Conservation (phyloP, 768 basidiomycete genomes). For the Trametes cingulata region DNA sequence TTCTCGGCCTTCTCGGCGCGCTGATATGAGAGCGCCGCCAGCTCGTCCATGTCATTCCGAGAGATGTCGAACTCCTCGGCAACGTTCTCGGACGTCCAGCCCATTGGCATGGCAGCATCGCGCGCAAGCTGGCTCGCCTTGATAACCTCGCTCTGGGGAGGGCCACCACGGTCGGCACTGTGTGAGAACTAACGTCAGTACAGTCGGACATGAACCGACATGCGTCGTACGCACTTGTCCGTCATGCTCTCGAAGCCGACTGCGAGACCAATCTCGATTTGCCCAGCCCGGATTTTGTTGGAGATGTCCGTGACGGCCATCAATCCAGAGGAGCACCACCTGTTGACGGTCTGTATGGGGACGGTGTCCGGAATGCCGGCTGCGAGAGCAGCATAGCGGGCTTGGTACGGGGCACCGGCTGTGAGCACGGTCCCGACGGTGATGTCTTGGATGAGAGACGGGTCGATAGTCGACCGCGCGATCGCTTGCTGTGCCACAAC, state of each 20-base stretch:
- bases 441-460: slow-evolving; percentile 69
- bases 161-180: slow-evolving; percentile 67
- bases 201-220: slow-evolving; percentile 23
- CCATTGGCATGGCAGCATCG: slow-evolving; percentile 76
- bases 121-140: slow-evolving; percentile 53
- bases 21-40: slow-evolving; percentile 74
- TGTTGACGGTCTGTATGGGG: slow-evolving; percentile 72
- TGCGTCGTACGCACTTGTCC: slow-evolving; percentile 50
- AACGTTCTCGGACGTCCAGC: slow-evolving; percentile 89
- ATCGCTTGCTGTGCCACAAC: slow-evolving; percentile 52
- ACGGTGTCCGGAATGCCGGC: slow-evolving; percentile 81
- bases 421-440: slow-evolving; percentile 79
- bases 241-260: slow-evolving; percentile 90
- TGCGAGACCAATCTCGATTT: slow-evolving; percentile 79
- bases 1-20: slow-evolving; percentile 76
- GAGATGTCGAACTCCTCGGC: slow-evolving; percentile 71
- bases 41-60: slow-evolving; percentile 74
- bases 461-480: slow-evolving; percentile 58
- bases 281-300: slow-evolving; percentile 74
- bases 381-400: slow-evolving; percentile 71
- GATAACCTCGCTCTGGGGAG: slow-evolving; percentile 61
- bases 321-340: slow-evolving; percentile 85
- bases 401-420: slow-evolving; percentile 64
- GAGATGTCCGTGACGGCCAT: slow-evolving; percentile 79
- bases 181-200: slow-evolving; percentile 24